phyloP scores from a whole-genome alignment of 2,329 filamentous ascomycete species.

The Boeremia exigua region DNA sequence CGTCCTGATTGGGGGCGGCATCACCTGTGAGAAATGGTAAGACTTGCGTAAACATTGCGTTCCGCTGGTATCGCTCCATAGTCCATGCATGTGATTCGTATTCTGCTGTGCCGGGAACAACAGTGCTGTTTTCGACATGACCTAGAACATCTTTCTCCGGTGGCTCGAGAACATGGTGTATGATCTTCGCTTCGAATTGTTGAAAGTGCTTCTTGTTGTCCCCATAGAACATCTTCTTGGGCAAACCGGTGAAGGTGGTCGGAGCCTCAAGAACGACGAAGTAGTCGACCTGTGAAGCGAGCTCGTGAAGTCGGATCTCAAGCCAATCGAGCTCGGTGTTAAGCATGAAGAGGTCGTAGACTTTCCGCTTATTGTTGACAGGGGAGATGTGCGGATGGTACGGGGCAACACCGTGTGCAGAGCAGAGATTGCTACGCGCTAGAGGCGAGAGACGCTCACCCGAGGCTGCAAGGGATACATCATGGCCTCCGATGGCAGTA shows the following conservation, averaged over 20 bases:
- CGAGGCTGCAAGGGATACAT: neutral
- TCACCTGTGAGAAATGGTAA: conserved; percentile 56
- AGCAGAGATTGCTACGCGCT: conserved; percentile 7
- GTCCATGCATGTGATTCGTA: conserved; percentile 49
- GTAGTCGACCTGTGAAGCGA: conserved; percentile 66
- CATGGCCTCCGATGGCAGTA: neutral
- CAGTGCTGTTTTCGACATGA: conserved; percentile 44
- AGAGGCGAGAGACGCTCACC: neutral
- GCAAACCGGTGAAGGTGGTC: conserved; percentile 63
- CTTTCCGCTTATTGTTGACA: conserved; percentile 42
- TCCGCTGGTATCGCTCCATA: conserved; percentile 60
- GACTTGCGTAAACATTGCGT: conserved; percentile 65
- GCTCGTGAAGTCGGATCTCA: conserved; percentile 66
- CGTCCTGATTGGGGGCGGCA: conserved; percentile 53
- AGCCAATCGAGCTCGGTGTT: conserved; percentile 70
- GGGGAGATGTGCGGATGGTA: conserved; percentile 1
- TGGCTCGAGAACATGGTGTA: conserved; percentile 62
- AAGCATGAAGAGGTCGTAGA: conserved; percentile 68
- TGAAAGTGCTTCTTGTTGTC: conserved; percentile 61
- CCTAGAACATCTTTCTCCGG: conserved; percentile 28
- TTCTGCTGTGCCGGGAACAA: conserved; percentile 8
- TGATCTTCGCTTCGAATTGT: conserved; percentile 65
- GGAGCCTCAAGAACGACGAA: conserved; percentile 68
- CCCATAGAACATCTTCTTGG: conserved; percentile 62
- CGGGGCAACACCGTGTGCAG: conserved; percentile 5